phyloP scores from a whole-genome alignment of 306 rosid genomes.

The Prunus fruticosa region DNA sequence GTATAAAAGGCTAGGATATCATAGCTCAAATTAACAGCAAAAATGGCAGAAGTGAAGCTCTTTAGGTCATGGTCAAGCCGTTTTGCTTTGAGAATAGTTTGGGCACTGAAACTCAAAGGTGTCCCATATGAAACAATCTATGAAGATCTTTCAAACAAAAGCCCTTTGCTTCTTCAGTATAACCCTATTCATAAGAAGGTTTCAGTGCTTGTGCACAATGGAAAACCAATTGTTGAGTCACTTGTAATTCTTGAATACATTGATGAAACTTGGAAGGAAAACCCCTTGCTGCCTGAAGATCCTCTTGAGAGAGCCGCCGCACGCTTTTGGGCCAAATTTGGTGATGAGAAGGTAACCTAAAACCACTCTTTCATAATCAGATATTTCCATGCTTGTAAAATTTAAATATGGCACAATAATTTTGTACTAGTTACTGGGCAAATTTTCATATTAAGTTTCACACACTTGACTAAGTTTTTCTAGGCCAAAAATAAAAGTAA shows the following conservation, averaged over 20 bases:
- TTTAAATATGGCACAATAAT: too few relatives aligned
- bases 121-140: slow-evolving; percentile 19
- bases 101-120: slow-evolving; percentile 41
- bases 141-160: slow-evolving; percentile 39
- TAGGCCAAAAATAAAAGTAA: too few relatives aligned
- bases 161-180: slow-evolving; percentile 30
- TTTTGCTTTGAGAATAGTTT: slow-evolving; percentile 24
- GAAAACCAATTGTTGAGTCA: slow-evolving; percentile 28
- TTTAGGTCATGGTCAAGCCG: slow-evolving; percentile 34
- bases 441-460: too few relatives aligned
- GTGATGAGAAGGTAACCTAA: slow-evolving; percentile 20
- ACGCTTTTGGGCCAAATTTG: slow-evolving; percentile 38
- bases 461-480: too few relatives aligned
- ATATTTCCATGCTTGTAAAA: too few relatives aligned
- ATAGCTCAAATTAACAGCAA: background rate
- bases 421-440: too few relatives aligned
- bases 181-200: slow-evolving; percentile 29
- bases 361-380: background rate
- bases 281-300: slow-evolving; percentile 30
- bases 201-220: slow-evolving; percentile 35
- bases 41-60: slow-evolving; percentile 25
- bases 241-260: slow-evolving; percentile 34
- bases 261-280: slow-evolving; percentile 34
- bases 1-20: too few relatives aligned
- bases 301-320: slow-evolving; percentile 21